Evolutionary conservation across 768 basidiomycete genomes (phyloP), one percentile per base, ranked within the genome.

Genomic region (Cyclocybe cylindracea): DNA sequence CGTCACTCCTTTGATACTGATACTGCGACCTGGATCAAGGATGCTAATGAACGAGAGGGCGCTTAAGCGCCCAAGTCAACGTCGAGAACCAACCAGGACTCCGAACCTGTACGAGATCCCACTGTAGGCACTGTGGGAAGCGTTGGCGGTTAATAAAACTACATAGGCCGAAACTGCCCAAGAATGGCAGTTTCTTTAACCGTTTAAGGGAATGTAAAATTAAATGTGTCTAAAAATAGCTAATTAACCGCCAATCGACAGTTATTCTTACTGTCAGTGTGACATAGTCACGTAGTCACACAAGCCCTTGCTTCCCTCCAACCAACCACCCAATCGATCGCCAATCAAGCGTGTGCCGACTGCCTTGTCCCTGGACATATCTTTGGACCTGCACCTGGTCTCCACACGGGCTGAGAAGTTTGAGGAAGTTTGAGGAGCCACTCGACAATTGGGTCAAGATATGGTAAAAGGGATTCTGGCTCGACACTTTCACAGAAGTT

Each of bases 401-500:
- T 0, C 73, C 78, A 6, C 69, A 61, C 0, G 86, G 86, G 51
- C 85, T 81, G 38, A 90, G 16, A 16, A 16, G 16, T 16, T 16
- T 16, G 16, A 16, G 16, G 73, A 3, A 90, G 72, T 55, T 80
- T 84, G 10, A 89, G 70, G 3, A 91, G 75, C 0, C 87, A 80
- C 59, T 85, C 84, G 29, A 95, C 87, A 56, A 93, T 86, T 0
- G 83, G 78, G 46, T 92, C 91, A 11, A 95, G 81, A 66, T 89
- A 92, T 0, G 89, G 88, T 0, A 87, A 59, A 9, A 91, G 78
- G 1, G 82, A 85, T 18, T 88, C 81, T 11, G 83, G 78, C 57
- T 84, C 86, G 35, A 91, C 89, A 35, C 91, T 89, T 65, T 94
- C 88, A 66, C 91, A 94, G 71, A 94, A 94, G 66, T 94, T 95